Evolutionary conservation across 2,329 filamentous ascomycete species (phyloP).

Genomic region (Fusarium stilboides): DNA sequence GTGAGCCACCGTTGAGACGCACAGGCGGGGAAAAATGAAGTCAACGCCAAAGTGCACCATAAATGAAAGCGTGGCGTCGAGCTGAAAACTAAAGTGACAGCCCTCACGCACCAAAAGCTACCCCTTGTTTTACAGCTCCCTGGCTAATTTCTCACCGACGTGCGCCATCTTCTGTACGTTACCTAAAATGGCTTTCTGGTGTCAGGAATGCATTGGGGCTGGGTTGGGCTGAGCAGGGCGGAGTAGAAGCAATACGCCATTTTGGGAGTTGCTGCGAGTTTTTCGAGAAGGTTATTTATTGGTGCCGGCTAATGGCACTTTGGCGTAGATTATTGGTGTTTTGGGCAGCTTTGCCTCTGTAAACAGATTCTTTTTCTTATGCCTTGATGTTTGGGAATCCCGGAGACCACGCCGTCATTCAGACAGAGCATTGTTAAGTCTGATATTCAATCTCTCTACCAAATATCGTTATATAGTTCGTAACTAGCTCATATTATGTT

Average conservation of each 20-base stretch:
- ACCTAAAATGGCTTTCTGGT: not conserved
- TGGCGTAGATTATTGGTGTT: no score
- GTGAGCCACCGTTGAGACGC: constrained; percentile 14
- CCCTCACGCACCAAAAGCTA: not conserved
- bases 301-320: no score
- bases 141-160: constrained; percentile 29
- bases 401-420: no score
- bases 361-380: no score
- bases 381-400: no score
- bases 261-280: not conserved
- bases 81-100: constrained; percentile 23
- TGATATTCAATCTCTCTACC: no score
- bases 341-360: no score
- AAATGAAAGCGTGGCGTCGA: constrained; percentile 5
- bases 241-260: not conserved
- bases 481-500: no score
- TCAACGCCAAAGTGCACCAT: not conserved
- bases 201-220: constrained; percentile 6
- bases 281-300: no score
- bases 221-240: constrained; percentile 5
- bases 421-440: no score
- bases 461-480: no score
- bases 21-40: not conserved
- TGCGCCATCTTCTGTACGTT: not conserved
- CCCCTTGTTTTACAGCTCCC: not conserved